Evolutionary conservation across 129 eudicot species (phyloP), one percentile per base, ranked within the genome.

Genomic region (Pulicaria dysenterica): DNA sequence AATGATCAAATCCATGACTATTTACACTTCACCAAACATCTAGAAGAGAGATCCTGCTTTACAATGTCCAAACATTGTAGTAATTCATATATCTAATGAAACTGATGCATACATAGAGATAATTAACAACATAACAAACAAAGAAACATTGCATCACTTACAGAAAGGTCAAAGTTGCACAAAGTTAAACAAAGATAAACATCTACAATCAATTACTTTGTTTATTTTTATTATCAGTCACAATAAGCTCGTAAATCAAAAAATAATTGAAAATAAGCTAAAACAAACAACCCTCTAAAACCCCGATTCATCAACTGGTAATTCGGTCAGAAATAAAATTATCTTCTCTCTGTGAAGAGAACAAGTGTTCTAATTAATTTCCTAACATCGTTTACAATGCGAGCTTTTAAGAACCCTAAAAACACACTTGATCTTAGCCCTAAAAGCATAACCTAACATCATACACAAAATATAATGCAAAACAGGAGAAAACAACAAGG

Each of bases 91-190:
- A 24, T 24, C 31, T 24, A 24, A n/a, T 51, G 16, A 50, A n/a
- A 14, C 58, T n/a, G 15, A 54, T 6, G 37, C 58, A 54, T 16
- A 5, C 58, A 54, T 16, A 5, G 15, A 58, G 15, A 58, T 3
- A 31, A 7, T 11, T 43, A 36, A 36, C 5, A 31, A 5, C 63
- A 9, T 57, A 57, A 24, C 42, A 31, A 57, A 24, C 63, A 31
- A 58, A 4, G 41, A 58, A 31, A 15, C 63, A 34, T 10, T 10
- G 5, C 63, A 31, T 57, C 42, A 57, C 63, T 57, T 31, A 10
- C 40, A 70, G 17, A 70, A 69, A 70, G 41, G 6, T 55, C 42
- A 70, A 57, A 70, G 65, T 70, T 42, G n/a, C 75, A 70, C 48
- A 36, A 43, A 71, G 57, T 19, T 34, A 57, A 54, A 53, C 39